Conservation (phyloP, 768 basidiomycete genomes). For the Amanita brunnescens region DNA sequence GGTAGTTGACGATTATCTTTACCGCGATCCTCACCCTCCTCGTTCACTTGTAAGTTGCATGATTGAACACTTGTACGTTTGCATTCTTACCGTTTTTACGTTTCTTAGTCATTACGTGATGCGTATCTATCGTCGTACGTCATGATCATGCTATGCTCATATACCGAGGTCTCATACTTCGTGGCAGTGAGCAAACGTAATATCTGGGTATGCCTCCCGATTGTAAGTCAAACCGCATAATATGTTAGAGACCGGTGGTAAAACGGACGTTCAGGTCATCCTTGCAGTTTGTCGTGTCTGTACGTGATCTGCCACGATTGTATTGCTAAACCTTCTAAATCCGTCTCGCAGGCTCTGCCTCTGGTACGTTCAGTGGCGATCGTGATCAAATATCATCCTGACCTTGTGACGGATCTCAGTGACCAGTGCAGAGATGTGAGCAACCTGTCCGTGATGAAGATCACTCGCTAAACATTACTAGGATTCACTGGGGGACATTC, state of each 20-base stretch:
- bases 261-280: conserved; percentile 12
- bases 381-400: not conserved
- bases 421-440: conserved; percentile 18
- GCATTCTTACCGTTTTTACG: not conserved
- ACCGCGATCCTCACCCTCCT: conserved; percentile 20
- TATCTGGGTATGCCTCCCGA: conserved; percentile 15
- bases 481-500: conserved; percentile 16
- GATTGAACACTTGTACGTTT: not conserved
- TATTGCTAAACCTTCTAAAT: not conserved
- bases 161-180: not conserved
- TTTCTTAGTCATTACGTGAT: conserved; percentile 18
- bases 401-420: conserved; percentile 5
- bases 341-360: not conserved
- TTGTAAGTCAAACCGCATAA: conserved; percentile 13
- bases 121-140: conserved; percentile 18
- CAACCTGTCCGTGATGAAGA: not conserved
- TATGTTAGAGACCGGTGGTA: not conserved
- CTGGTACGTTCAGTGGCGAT: not conserved
- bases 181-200: conserved; percentile 19
- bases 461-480: conserved; percentile 1
- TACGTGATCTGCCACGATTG: conserved; percentile 7
- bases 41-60: conserved; percentile 18
- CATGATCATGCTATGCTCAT: not conserved
- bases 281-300: conserved; percentile 18
- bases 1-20: conserved; percentile 16